Evolutionary conservation across 164 flowering plant species (phyloP).

Genomic region (Amborella trichopoda): DNA sequence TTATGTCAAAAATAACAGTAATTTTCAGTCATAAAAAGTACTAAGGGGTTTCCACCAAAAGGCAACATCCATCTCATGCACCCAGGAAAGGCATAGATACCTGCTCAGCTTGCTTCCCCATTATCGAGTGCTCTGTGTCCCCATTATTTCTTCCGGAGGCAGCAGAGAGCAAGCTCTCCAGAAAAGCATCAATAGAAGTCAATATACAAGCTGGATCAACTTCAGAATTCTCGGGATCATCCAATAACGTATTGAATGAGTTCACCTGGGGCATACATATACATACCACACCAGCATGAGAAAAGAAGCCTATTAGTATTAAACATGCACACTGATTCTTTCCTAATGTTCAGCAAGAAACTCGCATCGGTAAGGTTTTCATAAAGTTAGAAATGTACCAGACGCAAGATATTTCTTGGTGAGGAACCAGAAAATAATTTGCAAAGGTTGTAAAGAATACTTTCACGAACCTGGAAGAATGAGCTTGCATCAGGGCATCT

Average conservation of each 20-base stretch:
- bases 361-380: too few relatives aligned
- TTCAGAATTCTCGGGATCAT: slow-evolving; percentile 23
- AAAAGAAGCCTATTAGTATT: background rate
- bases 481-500: background rate
- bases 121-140: slow-evolving; percentile 6
- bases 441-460: slow-evolving; percentile 41
- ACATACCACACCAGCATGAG: background rate
- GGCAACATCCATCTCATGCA: too few relatives aligned
- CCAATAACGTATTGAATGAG: slow-evolving; percentile 24
- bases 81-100: too few relatives aligned
- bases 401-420: slow-evolving; percentile 23
- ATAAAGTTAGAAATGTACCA: slow-evolving; percentile 36
- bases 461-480: slow-evolving; percentile 34
- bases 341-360: too few relatives aligned
- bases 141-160: slow-evolving; percentile 13
- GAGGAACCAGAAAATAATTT: slow-evolving; percentile 44
- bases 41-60: too few relatives aligned
- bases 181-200: slow-evolving; percentile 27
- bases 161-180: slow-evolving; percentile 21
- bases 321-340: too few relatives aligned
- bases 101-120: slow-evolving; percentile 29
- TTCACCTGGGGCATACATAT: slow-evolving; percentile 30
- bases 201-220: slow-evolving; percentile 30
- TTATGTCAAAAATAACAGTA: too few relatives aligned
- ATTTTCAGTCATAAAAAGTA: too few relatives aligned